These are phyloP conservation scores for Russula sp. DNA, from an alignment of 768 basidiomycete species.

Conservation along the genomic window DNA sequence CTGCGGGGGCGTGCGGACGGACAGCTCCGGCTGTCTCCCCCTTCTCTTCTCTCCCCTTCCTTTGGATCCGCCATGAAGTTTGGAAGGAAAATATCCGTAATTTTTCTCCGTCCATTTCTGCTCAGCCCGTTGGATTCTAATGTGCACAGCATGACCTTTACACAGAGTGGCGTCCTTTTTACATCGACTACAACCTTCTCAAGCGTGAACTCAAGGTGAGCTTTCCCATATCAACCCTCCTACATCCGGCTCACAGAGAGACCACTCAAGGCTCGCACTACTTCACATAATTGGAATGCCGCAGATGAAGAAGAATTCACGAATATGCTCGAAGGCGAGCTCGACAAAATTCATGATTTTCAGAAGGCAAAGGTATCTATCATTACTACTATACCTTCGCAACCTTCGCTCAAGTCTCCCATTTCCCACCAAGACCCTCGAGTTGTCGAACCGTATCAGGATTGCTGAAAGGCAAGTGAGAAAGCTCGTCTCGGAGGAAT, in stretches of 20 bases:
- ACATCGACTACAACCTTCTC: constrained; percentile 82
- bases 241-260: not conserved
- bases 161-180: constrained; percentile 85
- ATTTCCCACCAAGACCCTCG: constrained; percentile 51
- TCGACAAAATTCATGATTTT: constrained; percentile 93
- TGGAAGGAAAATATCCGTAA: constrained; percentile 67
- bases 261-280: constrained; percentile 41
- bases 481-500: constrained; percentile 62
- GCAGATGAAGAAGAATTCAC: constrained; percentile 82
- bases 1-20: not conserved
- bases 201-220: constrained; percentile 85
- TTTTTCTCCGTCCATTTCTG: constrained; percentile 24
- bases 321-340: constrained; percentile 68
- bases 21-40: not conserved
- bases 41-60: not conserved
- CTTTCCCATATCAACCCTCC: not conserved
- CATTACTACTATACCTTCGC: not conserved
- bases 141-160: constrained; percentile 69
- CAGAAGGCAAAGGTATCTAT: constrained; percentile 74
- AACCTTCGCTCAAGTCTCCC: not conserved
- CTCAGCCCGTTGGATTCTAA: not conserved
- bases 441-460: constrained; percentile 74
- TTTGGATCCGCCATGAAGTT: constrained; percentile 57
- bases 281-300: constrained; percentile 59
- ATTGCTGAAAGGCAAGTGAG: constrained; percentile 79